Evolutionary conservation across 2,329 filamentous ascomycete species (phyloP).

Genomic region (Alternaria dauci): DNA sequence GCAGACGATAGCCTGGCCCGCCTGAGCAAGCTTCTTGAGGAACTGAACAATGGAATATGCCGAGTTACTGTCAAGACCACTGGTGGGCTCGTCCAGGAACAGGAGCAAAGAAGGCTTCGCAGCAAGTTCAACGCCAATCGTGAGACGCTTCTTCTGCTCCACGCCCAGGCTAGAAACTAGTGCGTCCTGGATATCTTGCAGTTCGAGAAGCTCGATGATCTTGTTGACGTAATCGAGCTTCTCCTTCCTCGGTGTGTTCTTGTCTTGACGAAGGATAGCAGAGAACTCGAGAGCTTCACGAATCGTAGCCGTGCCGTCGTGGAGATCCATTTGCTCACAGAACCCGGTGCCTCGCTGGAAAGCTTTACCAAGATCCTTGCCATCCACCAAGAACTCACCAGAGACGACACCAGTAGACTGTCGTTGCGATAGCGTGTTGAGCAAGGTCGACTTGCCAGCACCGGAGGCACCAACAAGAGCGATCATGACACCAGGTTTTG

Average conservation of each 20-base stretch:
- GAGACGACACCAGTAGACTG: conserved; percentile 70
- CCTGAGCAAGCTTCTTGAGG: conserved; percentile 70
- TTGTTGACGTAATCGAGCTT: conserved; percentile 73
- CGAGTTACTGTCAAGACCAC: conserved; percentile 73
- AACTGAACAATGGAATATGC: conserved; percentile 74
- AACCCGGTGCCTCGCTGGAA: conserved; percentile 77
- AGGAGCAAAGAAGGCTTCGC: conserved; percentile 70
- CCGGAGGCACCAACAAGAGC: conserved; percentile 83
- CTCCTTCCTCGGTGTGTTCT: conserved; percentile 62
- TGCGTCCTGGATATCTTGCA: conserved; percentile 72
- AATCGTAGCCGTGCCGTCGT: conserved; percentile 72
- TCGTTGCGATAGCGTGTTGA: conserved; percentile 79
- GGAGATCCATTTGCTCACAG: conserved; percentile 76
- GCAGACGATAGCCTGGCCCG: conserved; percentile 76
- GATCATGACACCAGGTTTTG: conserved; percentile 80
- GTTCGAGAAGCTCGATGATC: conserved; percentile 71
- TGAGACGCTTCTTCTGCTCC: conserved; percentile 75
- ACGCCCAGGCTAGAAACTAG: conserved; percentile 71
- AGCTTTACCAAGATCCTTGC: conserved; percentile 62
- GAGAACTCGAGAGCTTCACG: conserved; percentile 75
- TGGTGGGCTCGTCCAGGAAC: conserved; percentile 77
- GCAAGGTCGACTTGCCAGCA: conserved; percentile 83
- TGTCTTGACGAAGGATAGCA: conserved; percentile 69
- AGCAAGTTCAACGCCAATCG: conserved; percentile 74
- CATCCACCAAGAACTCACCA: conserved; percentile 78